These are phyloP conservation scores for Geosmithia flava DNA, from an alignment of 2,329 filamentous ascomycete genomes.

Conservation along the genomic window DNA sequence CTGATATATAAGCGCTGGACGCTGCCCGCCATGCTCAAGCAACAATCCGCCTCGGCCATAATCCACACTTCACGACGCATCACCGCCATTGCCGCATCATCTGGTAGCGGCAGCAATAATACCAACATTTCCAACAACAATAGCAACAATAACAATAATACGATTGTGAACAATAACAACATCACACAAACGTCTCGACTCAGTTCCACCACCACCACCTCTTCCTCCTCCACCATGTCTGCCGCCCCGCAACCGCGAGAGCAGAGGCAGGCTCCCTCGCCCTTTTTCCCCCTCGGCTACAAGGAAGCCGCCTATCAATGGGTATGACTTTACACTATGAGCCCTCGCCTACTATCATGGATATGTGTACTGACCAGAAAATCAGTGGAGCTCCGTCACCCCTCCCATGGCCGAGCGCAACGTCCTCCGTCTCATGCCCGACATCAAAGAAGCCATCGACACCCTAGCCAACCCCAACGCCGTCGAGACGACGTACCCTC, in stretches of 20 bases:
- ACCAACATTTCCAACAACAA: neutral
- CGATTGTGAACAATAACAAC: neutral
- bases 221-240: constrained; percentile 5
- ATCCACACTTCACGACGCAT: constrained; percentile 26
- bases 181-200: constrained; percentile 16
- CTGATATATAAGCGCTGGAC: neutral
- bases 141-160: neutral
- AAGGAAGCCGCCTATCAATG: constrained; percentile 88
- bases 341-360: neutral
- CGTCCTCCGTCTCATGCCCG: constrained; percentile 76
- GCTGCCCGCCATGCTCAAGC: constrained; percentile 30
- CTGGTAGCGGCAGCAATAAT: neutral
- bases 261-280: constrained; percentile 15
- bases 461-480: constrained; percentile 35
- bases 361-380: neutral
- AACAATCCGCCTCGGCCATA: constrained; percentile 23
- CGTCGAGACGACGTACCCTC: constrained; percentile 52
- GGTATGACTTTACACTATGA: constrained; percentile 31
- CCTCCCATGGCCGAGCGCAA: constrained; percentile 76
- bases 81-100: constrained; percentile 14
- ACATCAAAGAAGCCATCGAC: constrained; percentile 65
- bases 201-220: constrained; percentile 10
- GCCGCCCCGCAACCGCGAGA: constrained; percentile 9
- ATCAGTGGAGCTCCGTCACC: constrained; percentile 73
- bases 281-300: constrained; percentile 76